These are phyloP conservation scores for Mycena albidolilacea DNA, from an alignment of 768 basidiomycete species.

Conservation along the genomic window DNA sequence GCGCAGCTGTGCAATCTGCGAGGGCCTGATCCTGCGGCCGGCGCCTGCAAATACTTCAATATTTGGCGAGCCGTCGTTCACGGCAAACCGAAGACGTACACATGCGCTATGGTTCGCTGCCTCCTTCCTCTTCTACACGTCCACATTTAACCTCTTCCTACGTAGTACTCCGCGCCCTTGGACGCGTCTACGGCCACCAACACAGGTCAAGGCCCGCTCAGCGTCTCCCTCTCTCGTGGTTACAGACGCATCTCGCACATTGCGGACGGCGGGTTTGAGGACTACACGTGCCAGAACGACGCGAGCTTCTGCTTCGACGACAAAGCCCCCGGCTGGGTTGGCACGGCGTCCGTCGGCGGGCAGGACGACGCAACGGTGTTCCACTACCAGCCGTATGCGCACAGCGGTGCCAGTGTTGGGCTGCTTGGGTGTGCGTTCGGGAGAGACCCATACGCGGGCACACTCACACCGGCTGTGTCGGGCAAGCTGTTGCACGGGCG, in stretches of 20 bases:
- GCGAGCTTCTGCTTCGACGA: conserved; percentile 33
- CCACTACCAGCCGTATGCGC: conserved; percentile 38
- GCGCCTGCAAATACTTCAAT: conserved; percentile 41
- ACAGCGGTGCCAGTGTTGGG: conserved; percentile 32
- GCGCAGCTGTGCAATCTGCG: conserved; percentile 34
- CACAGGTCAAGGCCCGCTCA: conserved; percentile 35
- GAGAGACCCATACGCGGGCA: conserved; percentile 30
- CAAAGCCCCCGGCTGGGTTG: conserved; percentile 29
- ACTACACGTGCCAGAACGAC: conserved; percentile 26
- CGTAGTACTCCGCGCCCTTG: conserved; percentile 33
- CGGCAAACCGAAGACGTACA: conserved; percentile 32
- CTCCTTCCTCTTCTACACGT: neutral
- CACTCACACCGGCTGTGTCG: conserved; percentile 26
- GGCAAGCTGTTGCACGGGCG: conserved; percentile 23
- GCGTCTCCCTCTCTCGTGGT: conserved; percentile 38
- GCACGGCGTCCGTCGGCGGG: conserved; percentile 29
- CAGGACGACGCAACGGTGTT: conserved; percentile 42
- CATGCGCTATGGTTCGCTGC: conserved; percentile 35
- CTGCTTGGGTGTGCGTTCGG: conserved; percentile 38
- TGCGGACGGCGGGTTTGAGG: conserved; percentile 35
- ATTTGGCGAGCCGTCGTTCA: conserved; percentile 36
- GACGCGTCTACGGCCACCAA: conserved; percentile 38
- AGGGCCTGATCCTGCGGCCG: conserved; percentile 23
- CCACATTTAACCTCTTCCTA: neutral
- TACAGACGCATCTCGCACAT: conserved; percentile 34